A percentile compares a stretch with the other conserved stretches of the same genome.
phyloP scores from a whole-genome alignment of 2,329 filamentous ascomycete species.

The Fusarium agapanthi region DNA sequence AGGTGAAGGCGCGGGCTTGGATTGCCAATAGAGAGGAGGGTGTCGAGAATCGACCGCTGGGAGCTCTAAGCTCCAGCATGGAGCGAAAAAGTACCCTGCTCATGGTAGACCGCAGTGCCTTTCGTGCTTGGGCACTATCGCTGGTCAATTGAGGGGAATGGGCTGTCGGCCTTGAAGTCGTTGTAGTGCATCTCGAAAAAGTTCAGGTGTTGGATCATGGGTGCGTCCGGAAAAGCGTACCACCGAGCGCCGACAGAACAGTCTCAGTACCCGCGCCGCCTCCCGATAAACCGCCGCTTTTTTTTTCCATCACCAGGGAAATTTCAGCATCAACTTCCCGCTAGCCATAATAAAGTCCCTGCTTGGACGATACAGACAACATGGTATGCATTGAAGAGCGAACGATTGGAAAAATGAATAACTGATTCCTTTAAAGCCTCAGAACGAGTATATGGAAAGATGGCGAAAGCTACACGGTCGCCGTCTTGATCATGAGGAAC shows the following conservation, averaged over 20 bases:
- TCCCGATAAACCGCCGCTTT: conserved; percentile 43
- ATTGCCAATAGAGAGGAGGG: conserved; percentile 41
- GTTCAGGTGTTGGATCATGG: conserved; percentile 30
- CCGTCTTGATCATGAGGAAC: conserved; percentile 83
- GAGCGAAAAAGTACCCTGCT: conserved; percentile 70
- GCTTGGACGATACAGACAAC: conserved; percentile 41
- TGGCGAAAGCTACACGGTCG: conserved; percentile 67
- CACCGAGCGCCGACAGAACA: conserved; percentile 42
- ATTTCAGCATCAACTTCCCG: conserved; percentile 40
- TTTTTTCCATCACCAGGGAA: conserved; percentile 42
- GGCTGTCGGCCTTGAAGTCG: conserved; percentile 29
- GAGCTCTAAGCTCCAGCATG: conserved; percentile 66
- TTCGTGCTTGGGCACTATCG: conserved; percentile 37
- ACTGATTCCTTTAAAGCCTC: conserved; percentile 64
- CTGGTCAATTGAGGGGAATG: conserved; percentile 33
- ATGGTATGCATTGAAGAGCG: conserved; percentile 42
- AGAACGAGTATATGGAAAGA: conserved; percentile 83
- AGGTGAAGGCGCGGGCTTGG: conserved; percentile 43
- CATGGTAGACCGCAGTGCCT: conserved; percentile 52
- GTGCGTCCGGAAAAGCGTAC: conserved; percentile 46
- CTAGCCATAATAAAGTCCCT: conserved; percentile 33
- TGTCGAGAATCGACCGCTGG: conserved; percentile 42
- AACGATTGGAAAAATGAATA: not conserved
- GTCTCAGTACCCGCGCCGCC: conserved; percentile 14
- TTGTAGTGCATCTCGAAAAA: conserved; percentile 37